Conservation (phyloP, 2,329 filamentous ascomycete species). For the Calycina herbarum region DNA sequence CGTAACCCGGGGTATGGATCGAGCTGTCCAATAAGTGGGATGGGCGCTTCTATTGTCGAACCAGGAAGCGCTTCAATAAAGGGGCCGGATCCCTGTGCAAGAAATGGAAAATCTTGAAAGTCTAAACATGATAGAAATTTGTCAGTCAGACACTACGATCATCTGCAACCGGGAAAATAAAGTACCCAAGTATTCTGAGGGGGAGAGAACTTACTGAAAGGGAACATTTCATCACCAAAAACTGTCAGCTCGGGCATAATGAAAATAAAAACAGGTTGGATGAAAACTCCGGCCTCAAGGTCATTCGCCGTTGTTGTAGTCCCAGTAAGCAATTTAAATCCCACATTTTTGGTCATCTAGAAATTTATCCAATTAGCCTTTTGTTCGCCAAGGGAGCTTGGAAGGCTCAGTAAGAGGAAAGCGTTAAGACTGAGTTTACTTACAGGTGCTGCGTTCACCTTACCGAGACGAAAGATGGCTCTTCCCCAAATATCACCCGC, state of each 20-base stretch:
- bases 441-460: conserved; percentile 37
- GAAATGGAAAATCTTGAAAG: conserved; percentile 39
- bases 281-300: conserved; percentile 43
- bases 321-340: conserved; percentile 38
- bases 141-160: background rate
- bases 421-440: background rate
- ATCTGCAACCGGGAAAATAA: background rate
- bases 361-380: background rate
- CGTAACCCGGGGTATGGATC: conserved; percentile 35
- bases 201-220: background rate
- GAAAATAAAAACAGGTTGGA: conserved; percentile 44
- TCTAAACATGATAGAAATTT: conserved; percentile 28
- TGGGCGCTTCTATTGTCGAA: conserved; percentile 1
- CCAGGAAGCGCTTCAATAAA: conserved; percentile 29
- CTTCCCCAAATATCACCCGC: conserved; percentile 41
- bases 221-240: conserved; percentile 38
- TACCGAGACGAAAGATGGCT: conserved; percentile 37
- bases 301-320: conserved; percentile 40
- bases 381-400: background rate
- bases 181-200: background rate
- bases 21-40: conserved; percentile 39
- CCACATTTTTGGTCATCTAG: conserved; percentile 39
- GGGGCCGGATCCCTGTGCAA: conserved; percentile 36
- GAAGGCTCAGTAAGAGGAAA: background rate
- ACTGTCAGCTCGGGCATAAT: conserved; percentile 44